Conservation (phyloP, 495 filamentous ascomycete species). For the Extremus antarcticus region DNA sequence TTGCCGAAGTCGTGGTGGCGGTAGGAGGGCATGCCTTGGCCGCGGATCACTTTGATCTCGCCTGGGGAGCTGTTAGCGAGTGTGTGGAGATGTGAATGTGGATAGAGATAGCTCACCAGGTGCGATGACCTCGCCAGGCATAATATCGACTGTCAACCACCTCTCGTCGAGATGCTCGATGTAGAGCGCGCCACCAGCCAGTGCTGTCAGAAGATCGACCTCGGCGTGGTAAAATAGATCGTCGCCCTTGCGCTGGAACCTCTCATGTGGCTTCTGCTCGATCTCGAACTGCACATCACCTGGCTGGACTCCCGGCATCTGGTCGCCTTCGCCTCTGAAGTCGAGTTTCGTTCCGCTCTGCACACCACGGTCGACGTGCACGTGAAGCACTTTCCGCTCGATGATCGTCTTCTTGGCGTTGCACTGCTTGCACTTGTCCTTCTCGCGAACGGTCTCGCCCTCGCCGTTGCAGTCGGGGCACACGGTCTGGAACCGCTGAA, state of each 20-base stretch:
- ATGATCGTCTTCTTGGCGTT: constrained; percentile 93
- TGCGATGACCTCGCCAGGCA: constrained; percentile 85
- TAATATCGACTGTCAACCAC: constrained; percentile 85
- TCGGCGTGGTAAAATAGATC: constrained; percentile 93
- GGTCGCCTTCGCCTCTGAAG: constrained; percentile 93
- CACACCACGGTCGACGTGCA: constrained; percentile 93
- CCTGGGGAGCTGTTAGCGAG: constrained; percentile 41
- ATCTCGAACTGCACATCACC: constrained; percentile 97
- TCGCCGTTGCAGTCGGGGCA: constrained; percentile 97
- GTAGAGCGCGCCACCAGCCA: constrained; percentile 77
- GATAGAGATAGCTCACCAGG: constrained; percentile 55
- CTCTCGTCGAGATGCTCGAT: constrained; percentile 96
- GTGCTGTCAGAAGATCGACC: constrained; percentile 89
- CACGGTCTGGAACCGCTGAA: constrained; percentile 97
- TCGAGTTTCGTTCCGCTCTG: constrained; percentile 89
- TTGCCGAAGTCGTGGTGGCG: constrained; percentile 95
- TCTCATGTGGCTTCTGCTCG: constrained; percentile 89
- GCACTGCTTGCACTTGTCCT: constrained; percentile 91
- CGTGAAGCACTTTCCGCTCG: constrained; percentile 95
- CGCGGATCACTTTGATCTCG: constrained; percentile 83
- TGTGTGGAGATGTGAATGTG: not conserved
- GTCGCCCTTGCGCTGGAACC: constrained; percentile 93
- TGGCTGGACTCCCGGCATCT: constrained; percentile 81
- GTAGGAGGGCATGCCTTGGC: constrained; percentile 96
- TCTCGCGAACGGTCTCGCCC: constrained; percentile 89